These are phyloP conservation scores for Talinum fruticosum DNA, from an alignment of 148 eudicot species.

Conservation along the genomic window DNA sequence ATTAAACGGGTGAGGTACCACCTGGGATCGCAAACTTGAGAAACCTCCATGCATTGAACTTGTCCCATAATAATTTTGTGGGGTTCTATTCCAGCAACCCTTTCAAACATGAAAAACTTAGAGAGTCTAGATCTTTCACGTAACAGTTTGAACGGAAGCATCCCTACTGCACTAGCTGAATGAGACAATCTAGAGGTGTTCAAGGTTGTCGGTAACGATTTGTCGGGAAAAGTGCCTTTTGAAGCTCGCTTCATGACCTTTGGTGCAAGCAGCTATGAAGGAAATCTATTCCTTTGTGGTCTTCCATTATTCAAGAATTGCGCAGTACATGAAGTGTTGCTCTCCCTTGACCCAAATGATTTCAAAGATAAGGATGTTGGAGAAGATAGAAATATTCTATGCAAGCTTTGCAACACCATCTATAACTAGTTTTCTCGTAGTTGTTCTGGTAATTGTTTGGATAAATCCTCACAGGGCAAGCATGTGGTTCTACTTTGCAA, in stretches of 20 bases:
- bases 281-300: conserved; percentile 13
- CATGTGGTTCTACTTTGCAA: no score
- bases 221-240: neutral
- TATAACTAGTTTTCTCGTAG: no score
- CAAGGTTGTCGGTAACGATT: conserved; percentile 18
- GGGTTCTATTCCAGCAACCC: conserved; percentile 14
- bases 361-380: no score
- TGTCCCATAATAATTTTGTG: conserved; percentile 23
- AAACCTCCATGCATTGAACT: neutral
- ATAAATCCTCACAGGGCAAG: no score
- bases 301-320: neutral
- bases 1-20: conserved; percentile 14
- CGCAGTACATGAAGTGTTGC: no score
- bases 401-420: no score
- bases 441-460: no score
- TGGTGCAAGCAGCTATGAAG: conserved; percentile 9
- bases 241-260: conserved; percentile 4
- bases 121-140: conserved; percentile 22
- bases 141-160: conserved; percentile 13
- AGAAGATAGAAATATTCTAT: no score
- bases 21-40: conserved; percentile 4
- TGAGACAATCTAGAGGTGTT: conserved; percentile 11
- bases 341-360: no score
- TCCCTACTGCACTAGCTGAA: conserved; percentile 1
- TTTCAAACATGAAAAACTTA: conserved; percentile 10